A percentile compares a stretch with the other conserved stretches of the same genome.
These are phyloP conservation scores for Linum tenue DNA, from an alignment of 345 rosid genomes.

Conservation along the genomic window DNA sequence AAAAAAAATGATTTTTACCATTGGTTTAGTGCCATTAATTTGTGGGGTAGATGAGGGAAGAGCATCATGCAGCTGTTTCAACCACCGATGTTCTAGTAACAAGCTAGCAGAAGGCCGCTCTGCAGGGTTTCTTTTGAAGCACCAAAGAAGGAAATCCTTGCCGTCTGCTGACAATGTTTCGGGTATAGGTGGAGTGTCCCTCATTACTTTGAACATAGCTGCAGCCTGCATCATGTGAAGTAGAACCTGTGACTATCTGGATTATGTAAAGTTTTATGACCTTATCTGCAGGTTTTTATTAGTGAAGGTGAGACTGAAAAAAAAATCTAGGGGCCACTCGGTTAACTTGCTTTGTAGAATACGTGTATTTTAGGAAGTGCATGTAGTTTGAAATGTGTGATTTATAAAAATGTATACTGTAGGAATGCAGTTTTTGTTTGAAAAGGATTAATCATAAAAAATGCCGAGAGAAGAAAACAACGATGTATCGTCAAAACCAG, in stretches of 20 bases:
- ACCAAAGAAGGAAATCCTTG: slow-evolving; percentile 67
- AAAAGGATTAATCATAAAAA: too few relatives aligned
- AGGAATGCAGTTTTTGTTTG: too few relatives aligned
- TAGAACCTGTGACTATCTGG: not conserved
- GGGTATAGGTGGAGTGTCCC: slow-evolving; percentile 72
- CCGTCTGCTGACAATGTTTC: slow-evolving; percentile 73
- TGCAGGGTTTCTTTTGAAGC: slow-evolving; percentile 86
- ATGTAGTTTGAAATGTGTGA: too few relatives aligned
- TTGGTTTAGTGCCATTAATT: slow-evolving; percentile 35
- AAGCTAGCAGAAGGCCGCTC: slow-evolving; percentile 64
- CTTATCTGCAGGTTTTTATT: not conserved
- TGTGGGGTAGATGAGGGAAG: slow-evolving; percentile 21
- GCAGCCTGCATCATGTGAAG: slow-evolving; percentile 54
- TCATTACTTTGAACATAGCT: slow-evolving; percentile 90
- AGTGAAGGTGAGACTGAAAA: not conserved
- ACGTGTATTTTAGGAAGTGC: too few relatives aligned
- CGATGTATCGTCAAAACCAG: too few relatives aligned
- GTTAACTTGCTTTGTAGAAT: too few relatives aligned
- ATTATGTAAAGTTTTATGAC: not conserved
- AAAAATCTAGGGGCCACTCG: too few relatives aligned
- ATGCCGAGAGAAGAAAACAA: too few relatives aligned
- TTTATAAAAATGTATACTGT: too few relatives aligned
- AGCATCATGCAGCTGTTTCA: slow-evolving; percentile 39
- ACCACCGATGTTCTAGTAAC: slow-evolving; percentile 71
- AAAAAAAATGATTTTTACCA: slow-evolving; percentile 28